phyloP scores from a whole-genome alignment of 1,284 basidiomycete species.

The Xerocomus tenax region DNA sequence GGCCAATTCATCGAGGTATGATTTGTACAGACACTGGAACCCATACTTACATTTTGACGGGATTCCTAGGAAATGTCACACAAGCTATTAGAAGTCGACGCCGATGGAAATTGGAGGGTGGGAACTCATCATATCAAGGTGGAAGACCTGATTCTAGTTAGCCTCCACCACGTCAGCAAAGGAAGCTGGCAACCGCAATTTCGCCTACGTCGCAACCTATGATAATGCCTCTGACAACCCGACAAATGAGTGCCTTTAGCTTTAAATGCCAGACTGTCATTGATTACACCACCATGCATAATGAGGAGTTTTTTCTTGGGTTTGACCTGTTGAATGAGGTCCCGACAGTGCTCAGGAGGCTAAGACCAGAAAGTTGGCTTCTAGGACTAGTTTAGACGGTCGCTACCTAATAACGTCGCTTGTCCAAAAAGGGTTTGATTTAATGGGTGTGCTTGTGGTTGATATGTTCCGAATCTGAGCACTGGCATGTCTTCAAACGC shows the following conservation, averaged over 20 bases:
- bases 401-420: no score
- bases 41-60: background rate
- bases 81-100: conserved; percentile 25
- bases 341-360: background rate
- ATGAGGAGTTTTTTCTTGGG: background rate
- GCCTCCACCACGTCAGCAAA: conserved; percentile 66
- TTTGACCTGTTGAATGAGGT: background rate
- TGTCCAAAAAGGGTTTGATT: no score
- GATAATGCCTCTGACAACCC: background rate
- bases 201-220: conserved; percentile 31
- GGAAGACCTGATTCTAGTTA: conserved; percentile 58
- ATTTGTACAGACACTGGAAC: background rate
- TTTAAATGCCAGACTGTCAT: background rate
- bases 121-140: conserved; percentile 46
- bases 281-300: background rate
- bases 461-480: background rate
- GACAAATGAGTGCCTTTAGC: background rate
- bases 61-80: conserved; percentile 26
- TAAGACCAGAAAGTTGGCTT: no score
- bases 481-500: background rate
- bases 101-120: conserved; percentile 48
- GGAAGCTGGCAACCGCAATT: conserved; percentile 70
- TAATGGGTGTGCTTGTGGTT: no score
- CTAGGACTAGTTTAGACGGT: no score
- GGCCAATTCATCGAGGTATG: conserved; percentile 44